Conservation (phyloP, 139 green algal genomes). For the Chlamydomonas sp. region DNA sequence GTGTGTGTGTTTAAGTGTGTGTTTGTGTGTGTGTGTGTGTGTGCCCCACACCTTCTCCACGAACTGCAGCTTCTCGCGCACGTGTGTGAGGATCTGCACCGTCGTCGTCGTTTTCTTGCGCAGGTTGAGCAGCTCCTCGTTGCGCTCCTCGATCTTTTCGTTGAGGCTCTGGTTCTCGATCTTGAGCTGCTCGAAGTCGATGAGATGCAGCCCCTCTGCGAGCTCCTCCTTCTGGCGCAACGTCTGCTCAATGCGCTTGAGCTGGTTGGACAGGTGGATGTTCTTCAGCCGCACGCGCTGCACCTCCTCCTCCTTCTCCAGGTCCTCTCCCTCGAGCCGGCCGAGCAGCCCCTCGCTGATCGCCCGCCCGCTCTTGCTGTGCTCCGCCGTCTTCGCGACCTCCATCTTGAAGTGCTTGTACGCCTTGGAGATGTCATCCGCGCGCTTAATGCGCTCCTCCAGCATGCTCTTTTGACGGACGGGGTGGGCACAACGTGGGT, state of each 20-base stretch:
- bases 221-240: conserved; percentile 51
- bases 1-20: no score
- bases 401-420: conserved; percentile 57
- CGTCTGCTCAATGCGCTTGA: conserved; percentile 35
- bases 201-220: conserved; percentile 78
- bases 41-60: no score
- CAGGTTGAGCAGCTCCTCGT: conserved; percentile 82
- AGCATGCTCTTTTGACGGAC: no score
- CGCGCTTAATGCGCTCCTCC: conserved; percentile 44
- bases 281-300: conserved; percentile 59
- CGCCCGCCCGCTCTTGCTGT: conserved; percentile 39
- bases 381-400: conserved; percentile 46
- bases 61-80: conserved; percentile 81
- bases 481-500: conserved; percentile 20
- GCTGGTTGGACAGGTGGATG: conserved; percentile 53
- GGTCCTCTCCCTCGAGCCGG: conserved; percentile 40
- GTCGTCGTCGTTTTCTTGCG: conserved; percentile 72
- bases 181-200: conserved; percentile 93
- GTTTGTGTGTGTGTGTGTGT: no score
- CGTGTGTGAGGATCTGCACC: conserved; percentile 77
- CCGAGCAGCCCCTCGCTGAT: conserved; percentile 43
- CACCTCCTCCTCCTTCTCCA: conserved; percentile 49
- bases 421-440: conserved; percentile 47
- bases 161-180: conserved; percentile 84
- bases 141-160: conserved; percentile 80